A percentile compares a stretch with the other conserved stretches of the same genome.
Evolutionary conservation across 1,139 yeast genomes (phyloP).

Genomic region (Waltiozyma sp.): DNA sequence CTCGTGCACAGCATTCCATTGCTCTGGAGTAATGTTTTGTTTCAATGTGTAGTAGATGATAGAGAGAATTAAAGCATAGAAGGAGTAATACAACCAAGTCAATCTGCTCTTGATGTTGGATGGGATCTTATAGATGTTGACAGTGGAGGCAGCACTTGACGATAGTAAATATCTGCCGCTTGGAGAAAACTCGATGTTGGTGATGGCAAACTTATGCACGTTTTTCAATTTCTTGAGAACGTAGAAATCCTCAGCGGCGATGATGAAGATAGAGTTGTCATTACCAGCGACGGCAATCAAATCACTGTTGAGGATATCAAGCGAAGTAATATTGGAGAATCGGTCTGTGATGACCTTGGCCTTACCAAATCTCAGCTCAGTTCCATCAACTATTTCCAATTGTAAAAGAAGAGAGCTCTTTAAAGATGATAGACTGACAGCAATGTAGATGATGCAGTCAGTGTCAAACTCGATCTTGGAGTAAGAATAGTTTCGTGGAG

Average conservation of each 20-base stretch:
- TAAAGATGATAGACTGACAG: slow-evolving; percentile 39
- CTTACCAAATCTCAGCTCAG: slow-evolving; percentile 6
- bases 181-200: slow-evolving; percentile 61
- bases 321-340: slow-evolving; percentile 56
- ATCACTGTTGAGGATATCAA: slow-evolving; percentile 44
- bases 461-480: slow-evolving; percentile 52
- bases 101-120: slow-evolving; percentile 34
- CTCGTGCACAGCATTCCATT: slow-evolving; percentile 6
- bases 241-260: slow-evolving; percentile 41
- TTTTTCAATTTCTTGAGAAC: slow-evolving; percentile 40
- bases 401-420: slow-evolving; percentile 28
- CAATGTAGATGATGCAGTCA: slow-evolving; percentile 37
- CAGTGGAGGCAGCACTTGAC: slow-evolving; percentile 71
- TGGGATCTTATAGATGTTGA: slow-evolving; percentile 55
- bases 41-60: slow-evolving; percentile 3
- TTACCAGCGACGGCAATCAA: slow-evolving; percentile 67
- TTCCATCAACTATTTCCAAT: slow-evolving; percentile 7
- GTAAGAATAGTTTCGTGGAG: slow-evolving; percentile 26
- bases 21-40: slow-evolving; percentile 8
- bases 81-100: slow-evolving; percentile 20
- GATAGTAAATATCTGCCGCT: slow-evolving; percentile 62
- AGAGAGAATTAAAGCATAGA: slow-evolving; percentile 4
- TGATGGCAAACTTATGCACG: slow-evolving; percentile 74
- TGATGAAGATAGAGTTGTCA: slow-evolving; percentile 53
- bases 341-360: slow-evolving; percentile 37